Conservation (phyloP, 441 rosid genomes). For the Adansonia rubrostipa region DNA sequence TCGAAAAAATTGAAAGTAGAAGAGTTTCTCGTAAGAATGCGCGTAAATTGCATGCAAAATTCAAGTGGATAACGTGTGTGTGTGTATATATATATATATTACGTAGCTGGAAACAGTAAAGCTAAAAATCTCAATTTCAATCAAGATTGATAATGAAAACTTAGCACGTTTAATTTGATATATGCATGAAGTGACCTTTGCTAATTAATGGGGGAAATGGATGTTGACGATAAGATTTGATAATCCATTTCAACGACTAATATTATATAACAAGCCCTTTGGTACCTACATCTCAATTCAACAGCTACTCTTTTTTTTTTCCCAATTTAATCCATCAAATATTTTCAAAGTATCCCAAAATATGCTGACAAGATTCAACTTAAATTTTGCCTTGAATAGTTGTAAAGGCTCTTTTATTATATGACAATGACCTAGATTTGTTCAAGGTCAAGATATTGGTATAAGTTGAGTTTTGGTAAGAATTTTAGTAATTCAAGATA, state of each 20-base stretch:
- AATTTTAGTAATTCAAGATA: too few relatives aligned
- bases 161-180: slow-evolving; percentile 25
- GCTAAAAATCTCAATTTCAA: slow-evolving; percentile 17
- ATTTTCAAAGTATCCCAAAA: neutral
- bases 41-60: neutral
- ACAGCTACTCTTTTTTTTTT: neutral
- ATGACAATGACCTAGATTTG: neutral
- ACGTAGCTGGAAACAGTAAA: slow-evolving; percentile 12
- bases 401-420: neutral
- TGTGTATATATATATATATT: neutral
- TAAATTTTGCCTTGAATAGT: neutral
- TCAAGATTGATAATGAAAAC: slow-evolving; percentile 24
- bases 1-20: neutral
- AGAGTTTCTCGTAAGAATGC: neutral
- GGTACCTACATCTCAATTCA: neutral
- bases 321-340: neutral
- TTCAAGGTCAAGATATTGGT: too few relatives aligned
- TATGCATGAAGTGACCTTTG: slow-evolving; percentile 16
- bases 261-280: neutral
- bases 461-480: too few relatives aligned
- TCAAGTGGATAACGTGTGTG: neutral
- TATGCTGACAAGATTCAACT: neutral
- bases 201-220: slow-evolving; percentile 14
- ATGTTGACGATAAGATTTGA: slow-evolving; percentile 4
- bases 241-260: slow-evolving; percentile 9